Evolutionary conservation across 352 stramenopile genomes (phyloP).

Genomic region (Globisporangium echinulatum): DNA sequence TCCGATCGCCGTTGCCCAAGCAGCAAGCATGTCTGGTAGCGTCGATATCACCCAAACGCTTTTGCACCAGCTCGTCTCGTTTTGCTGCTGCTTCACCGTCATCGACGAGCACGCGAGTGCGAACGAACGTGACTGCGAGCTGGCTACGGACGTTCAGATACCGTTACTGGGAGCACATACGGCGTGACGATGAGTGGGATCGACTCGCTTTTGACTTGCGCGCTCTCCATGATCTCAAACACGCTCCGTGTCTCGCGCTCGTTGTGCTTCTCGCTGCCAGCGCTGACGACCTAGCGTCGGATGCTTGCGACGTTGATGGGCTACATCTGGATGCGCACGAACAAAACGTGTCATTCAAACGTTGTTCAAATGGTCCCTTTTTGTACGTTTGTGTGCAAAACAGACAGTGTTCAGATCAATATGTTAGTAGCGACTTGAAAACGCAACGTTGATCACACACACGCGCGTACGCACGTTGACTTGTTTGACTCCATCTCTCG

Average conservation of each 20-base stretch:
- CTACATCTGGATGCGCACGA: constrained; percentile 99
- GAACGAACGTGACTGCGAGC: constrained; percentile 95
- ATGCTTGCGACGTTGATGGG: constrained; percentile 98
- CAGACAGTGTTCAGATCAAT: no score
- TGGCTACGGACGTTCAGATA: constrained; percentile 87
- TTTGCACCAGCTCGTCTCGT: constrained; percentile 91
- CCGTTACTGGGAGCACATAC: constrained; percentile 86
- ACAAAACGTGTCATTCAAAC: constrained; percentile 94
- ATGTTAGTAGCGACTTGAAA: neutral
- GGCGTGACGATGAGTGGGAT: constrained; percentile 94
- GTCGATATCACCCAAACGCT: constrained; percentile 19
- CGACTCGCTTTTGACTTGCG: constrained; percentile 93
- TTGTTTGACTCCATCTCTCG: constrained; percentile 99
- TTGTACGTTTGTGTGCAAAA: neutral
- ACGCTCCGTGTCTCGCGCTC: constrained; percentile 97
- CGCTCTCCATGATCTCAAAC: constrained; percentile 99
- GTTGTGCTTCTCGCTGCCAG: constrained; percentile 73
- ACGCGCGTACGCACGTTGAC: constrained; percentile 69
- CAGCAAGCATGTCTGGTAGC: neutral
- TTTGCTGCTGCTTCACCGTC: constrained; percentile 99
- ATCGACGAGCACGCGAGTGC: constrained; percentile 99
- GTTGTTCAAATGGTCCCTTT: constrained; percentile 91
- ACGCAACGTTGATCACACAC: neutral
- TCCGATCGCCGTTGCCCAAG: no score
- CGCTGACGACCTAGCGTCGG: constrained; percentile 90